These are phyloP conservation scores for Tylopilus sp. DNA, from an alignment of 1,284 basidiomycete genomes.

Conservation along the genomic window DNA sequence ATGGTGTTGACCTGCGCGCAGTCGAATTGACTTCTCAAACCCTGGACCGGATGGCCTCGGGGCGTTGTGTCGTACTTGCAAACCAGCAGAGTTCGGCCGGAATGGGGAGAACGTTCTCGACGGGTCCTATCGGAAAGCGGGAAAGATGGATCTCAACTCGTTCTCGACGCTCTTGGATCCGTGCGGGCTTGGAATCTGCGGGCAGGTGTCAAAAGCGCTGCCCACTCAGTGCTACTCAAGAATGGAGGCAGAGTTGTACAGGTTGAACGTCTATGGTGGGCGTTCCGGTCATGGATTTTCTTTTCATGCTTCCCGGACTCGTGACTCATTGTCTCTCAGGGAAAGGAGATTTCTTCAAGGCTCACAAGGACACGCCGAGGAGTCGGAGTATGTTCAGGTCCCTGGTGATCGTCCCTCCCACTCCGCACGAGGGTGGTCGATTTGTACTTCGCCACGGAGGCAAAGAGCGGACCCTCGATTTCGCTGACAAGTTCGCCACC, in stretches of 20 bases:
- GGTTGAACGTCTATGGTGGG: constrained; percentile 37
- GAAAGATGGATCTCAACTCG: constrained; percentile 30
- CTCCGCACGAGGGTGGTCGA: constrained; percentile 32
- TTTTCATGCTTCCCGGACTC: neutral
- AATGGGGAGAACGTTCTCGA: constrained; percentile 7
- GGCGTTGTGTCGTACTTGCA: constrained; percentile 9
- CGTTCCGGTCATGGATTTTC: constrained; percentile 10
- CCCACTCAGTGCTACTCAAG: constrained; percentile 33
- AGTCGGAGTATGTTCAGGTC: constrained; percentile 37
- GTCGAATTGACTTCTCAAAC: constrained; percentile 9
- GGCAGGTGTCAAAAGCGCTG: constrained; percentile 26
- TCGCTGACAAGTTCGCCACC: neutral
- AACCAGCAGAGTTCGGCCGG: constrained; percentile 14
- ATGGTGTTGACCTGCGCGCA: neutral
- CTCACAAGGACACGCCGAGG: constrained; percentile 6
- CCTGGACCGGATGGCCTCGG: neutral
- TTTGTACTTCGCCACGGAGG: constrained; percentile 31
- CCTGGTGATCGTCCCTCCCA: constrained; percentile 39
- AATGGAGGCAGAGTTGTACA: constrained; percentile 41
- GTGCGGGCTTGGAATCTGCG: constrained; percentile 6
- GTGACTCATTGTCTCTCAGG: constrained; percentile 7
- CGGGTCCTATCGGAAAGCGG: constrained; percentile 31
- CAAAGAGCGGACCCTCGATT: constrained; percentile 31
- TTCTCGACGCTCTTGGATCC: constrained; percentile 33
- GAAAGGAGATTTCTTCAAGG: constrained; percentile 19